Evolutionary conservation across 2,329 filamentous ascomycete genomes (phyloP).

Genomic region (Diaporthe helianthi): DNA sequence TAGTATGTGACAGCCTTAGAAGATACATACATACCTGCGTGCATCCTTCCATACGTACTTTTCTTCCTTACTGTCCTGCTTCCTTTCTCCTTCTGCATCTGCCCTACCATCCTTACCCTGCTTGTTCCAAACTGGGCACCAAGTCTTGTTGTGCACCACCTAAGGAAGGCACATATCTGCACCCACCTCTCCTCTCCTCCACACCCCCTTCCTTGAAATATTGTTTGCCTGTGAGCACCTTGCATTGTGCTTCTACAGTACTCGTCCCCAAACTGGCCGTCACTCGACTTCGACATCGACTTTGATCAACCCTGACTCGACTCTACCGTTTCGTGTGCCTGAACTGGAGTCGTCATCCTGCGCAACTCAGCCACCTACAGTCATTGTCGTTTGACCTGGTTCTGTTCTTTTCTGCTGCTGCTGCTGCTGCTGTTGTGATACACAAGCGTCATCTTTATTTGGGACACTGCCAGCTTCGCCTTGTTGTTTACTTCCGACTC

Average conservation of each 20-base stretch:
- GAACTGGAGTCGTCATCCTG: not conserved
- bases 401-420: not conserved
- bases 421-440: not conserved
- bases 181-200: not conserved
- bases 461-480: not conserved
- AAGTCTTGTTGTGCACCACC: slow-evolving; percentile 9
- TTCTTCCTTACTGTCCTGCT: not conserved
- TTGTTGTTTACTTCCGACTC: slow-evolving; percentile 5
- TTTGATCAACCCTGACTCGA: not conserved
- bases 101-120: not conserved
- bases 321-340: not conserved
- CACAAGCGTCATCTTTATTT: not conserved
- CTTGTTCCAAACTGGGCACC: not conserved
- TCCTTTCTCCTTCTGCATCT: not conserved
- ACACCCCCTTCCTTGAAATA: slow-evolving; percentile 18
- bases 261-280: slow-evolving; percentile 9
- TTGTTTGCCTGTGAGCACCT: slow-evolving; percentile 2
- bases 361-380: not conserved
- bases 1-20: not conserved
- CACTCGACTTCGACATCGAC: not conserved
- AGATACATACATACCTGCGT: slow-evolving; percentile 11
- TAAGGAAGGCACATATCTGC: slow-evolving; percentile 18
- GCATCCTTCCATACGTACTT: not conserved
- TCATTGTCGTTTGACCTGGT: too few relatives aligned
- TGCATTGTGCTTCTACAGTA: not conserved